phyloP scores from a whole-genome alignment of 2,329 filamentous ascomycete species.

The Fusarium agapanthi region DNA sequence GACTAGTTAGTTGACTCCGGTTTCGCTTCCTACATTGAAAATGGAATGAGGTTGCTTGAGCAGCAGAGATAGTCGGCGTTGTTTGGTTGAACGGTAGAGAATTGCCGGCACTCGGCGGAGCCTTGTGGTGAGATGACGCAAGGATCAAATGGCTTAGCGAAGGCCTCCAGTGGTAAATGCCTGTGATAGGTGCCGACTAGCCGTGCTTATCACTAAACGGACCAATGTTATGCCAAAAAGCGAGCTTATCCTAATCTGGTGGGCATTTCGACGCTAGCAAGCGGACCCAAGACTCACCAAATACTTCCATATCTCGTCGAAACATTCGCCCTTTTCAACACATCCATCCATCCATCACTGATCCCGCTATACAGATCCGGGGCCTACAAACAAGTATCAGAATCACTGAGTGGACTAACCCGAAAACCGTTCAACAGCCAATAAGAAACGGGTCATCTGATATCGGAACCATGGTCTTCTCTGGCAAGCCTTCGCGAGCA shows the following conservation, averaged over 20 bases:
- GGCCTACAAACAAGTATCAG: accelerated
- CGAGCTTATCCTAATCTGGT: not conserved
- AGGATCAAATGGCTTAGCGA: not conserved
- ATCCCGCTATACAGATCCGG: not conserved
- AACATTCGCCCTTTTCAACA: not conserved
- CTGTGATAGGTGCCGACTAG: not conserved
- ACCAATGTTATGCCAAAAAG: not conserved
- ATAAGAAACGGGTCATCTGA: not conserved
- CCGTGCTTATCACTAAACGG: not conserved
- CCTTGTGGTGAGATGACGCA: not conserved
- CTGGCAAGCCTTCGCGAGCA: not conserved
- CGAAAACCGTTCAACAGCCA: not conserved
- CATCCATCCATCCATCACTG: not conserved
- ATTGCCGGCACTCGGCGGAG: not conserved
- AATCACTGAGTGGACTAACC: accelerated
- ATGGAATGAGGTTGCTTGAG: not conserved
- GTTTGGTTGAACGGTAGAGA: not conserved
- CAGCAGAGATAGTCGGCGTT: not conserved
- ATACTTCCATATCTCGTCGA: not conserved
- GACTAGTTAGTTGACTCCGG: not conserved
- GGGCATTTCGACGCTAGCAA: not conserved
- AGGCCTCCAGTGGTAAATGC: not conserved
- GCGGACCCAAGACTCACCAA: not conserved
- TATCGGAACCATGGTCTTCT: not conserved
- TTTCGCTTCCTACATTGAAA: not conserved